Base-by-base conservation (phyloP, 2,329 filamentous ascomycete genomes). In the Pseudogymnoascus sp. region DNA sequence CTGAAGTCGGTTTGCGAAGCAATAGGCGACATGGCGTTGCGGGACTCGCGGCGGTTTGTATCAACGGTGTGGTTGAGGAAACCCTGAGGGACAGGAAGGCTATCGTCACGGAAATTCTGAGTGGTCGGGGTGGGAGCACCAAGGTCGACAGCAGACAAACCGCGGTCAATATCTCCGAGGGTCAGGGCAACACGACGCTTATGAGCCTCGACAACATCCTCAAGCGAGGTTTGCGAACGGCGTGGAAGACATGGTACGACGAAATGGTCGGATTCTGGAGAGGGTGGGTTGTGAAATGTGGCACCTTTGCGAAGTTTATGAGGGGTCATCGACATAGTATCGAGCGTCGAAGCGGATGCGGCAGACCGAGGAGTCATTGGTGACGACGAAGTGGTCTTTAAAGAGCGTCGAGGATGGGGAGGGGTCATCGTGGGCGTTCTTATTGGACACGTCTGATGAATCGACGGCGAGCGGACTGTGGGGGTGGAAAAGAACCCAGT, bases 181-280 rank as follows among this genome's bases (percentile, higher is more conserved):
- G 86, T 84, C 72, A 88, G 75, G 68, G 84, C 85, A 74, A 87
- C 85, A 68, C 88, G 88, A 72, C 87, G 85, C 72, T 85, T 81
- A 70, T 87, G 83, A 67, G 86, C 85, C 71, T 86, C 85, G 73
- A 90, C 82, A 63, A 88, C 85, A 81, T 89, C 86, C 76, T 91
- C 87, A 65, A 91, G 77, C 67, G 78, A 82, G 61, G 88, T 89
- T 69, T 88, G 86, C 60, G 88, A 86, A 65, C 89, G 86, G 68
- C 82, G 78, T 71, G 79, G 82, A 70, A 89, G 80, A n/a, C 69
- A 67, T 19, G 72, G 72, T 21, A 70, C 64, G 56, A 67, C 64
- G 76, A 77, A 67, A 79, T 74, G 70, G 72, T 74, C 53, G 24
- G 59, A 78, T 65, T 16, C 77, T 71, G 19, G 77, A 77, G 65